Conservation (phyloP, 306 rosid species). For the Rosa persica region DNA sequence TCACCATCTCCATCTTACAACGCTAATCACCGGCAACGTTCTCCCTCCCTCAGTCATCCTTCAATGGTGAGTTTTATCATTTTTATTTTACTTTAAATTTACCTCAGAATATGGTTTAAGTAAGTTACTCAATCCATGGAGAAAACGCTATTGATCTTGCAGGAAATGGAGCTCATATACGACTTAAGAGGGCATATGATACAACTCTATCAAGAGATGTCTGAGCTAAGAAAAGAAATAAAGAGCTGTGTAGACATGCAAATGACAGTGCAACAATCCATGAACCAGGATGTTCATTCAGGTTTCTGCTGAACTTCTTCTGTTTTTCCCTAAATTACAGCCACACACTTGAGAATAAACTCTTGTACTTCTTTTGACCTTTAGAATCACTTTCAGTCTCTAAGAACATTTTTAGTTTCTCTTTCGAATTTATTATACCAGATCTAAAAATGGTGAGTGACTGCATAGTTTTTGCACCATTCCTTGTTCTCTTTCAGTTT, state of each 20-base stretch:
- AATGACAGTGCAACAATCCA: conserved; percentile 53
- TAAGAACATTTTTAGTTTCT: background rate
- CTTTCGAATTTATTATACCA: background rate
- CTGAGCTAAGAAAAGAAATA: conserved; percentile 69
- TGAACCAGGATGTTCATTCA: conserved; percentile 49
- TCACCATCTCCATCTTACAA: conserved; percentile 11
- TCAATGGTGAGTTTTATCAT: conserved; percentile 46
- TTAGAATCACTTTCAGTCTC: background rate
- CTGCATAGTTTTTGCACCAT: background rate
- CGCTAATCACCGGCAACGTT: background rate
- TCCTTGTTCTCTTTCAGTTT: background rate
- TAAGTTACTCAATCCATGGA: background rate
- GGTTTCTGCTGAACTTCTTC: conserved; percentile 36
- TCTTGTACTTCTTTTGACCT: background rate
- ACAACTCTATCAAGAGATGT: conserved; percentile 69
- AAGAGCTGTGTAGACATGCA: conserved; percentile 81
- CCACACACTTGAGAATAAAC: background rate
- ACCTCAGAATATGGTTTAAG: background rate
- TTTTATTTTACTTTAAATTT: background rate
- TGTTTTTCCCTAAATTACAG: background rate
- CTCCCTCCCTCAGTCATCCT: conserved; percentile 19
- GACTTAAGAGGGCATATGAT: conserved; percentile 76
- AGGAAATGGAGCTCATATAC: conserved; percentile 80
- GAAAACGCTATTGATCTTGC: conserved; percentile 1
- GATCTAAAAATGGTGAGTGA: background rate